Evolutionary conservation across 1,139 yeast genomes (phyloP).

Genomic region (Zygoascus sp.): DNA sequence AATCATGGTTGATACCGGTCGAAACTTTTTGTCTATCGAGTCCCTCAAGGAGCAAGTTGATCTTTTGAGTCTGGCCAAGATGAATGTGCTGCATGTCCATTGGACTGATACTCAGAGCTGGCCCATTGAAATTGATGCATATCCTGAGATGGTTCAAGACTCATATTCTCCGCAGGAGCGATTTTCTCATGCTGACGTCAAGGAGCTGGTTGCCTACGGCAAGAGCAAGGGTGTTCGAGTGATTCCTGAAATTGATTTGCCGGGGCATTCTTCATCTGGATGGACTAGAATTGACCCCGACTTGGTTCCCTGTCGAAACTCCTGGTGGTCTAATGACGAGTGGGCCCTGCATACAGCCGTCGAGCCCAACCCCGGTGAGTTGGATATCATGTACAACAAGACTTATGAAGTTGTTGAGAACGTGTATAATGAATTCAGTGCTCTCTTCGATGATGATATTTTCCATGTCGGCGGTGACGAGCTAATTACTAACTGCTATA

Average conservation of each 20-base stretch:
- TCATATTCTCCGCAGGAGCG: constrained; percentile 41
- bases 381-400: constrained; percentile 39
- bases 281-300: constrained; percentile 40
- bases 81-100: constrained; percentile 48
- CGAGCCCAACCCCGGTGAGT: constrained; percentile 49
- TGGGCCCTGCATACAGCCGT: constrained; percentile 36
- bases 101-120: constrained; percentile 45
- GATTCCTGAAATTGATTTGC: constrained; percentile 48
- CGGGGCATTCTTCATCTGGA: constrained; percentile 48
- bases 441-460: constrained; percentile 38
- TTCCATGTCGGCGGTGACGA: constrained; percentile 51
- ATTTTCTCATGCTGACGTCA: constrained; percentile 38
- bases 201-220: constrained; percentile 39
- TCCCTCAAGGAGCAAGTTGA: constrained; percentile 42
- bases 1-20: constrained; percentile 42
- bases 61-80: constrained; percentile 41
- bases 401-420: constrained; percentile 39
- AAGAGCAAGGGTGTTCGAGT: constrained; percentile 42
- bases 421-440: constrained; percentile 40
- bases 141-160: constrained; percentile 44
- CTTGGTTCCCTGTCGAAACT: constrained; percentile 38
- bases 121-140: constrained; percentile 40
- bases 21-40: constrained; percentile 39
- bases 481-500: constrained; percentile 40
- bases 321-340: constrained; percentile 37